These are phyloP conservation scores for Phytophthora fragariae DNA, from an alignment of 352 stramenopile genomes.

Conservation along the genomic window DNA sequence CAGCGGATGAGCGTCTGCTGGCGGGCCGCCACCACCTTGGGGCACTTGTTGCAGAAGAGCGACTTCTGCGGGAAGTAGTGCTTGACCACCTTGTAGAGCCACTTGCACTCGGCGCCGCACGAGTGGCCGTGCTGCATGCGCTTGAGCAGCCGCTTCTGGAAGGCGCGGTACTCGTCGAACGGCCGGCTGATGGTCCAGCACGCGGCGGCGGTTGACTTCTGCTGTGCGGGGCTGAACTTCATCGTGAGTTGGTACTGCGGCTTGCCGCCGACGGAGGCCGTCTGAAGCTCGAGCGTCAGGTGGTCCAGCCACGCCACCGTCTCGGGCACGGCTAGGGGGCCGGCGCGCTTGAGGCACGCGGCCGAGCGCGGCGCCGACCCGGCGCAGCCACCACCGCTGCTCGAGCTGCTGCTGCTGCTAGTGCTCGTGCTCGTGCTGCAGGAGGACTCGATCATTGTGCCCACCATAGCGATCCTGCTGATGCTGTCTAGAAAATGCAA, in stretches of 20 bases:
- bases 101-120: constrained; percentile 70
- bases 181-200: constrained; percentile 43
- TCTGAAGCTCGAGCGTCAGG: constrained; percentile 37
- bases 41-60: constrained; percentile 48
- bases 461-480: constrained; percentile 27
- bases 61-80: constrained; percentile 66
- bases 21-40: constrained; percentile 40
- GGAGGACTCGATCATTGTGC: constrained; percentile 22
- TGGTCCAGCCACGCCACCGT: constrained; percentile 48
- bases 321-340: constrained; percentile 33
- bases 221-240: constrained; percentile 29
- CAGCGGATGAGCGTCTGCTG: constrained; percentile 49
- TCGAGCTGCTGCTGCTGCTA: constrained; percentile 4
- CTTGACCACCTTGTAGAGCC: constrained; percentile 69
- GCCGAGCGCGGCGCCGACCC: constrained; percentile 32
- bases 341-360: constrained; percentile 37
- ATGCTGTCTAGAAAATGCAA: background rate
- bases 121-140: constrained; percentile 60
- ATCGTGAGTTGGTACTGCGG: constrained; percentile 48
- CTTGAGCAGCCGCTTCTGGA: constrained; percentile 59
- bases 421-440: constrained; percentile 23
- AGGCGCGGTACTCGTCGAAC: constrained; percentile 57
- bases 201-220: constrained; percentile 36
- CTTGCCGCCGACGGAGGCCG: constrained; percentile 27
- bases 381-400: background rate